Conservation (phyloP, 306 rosid genomes). For the Trifolium repens region DNA sequence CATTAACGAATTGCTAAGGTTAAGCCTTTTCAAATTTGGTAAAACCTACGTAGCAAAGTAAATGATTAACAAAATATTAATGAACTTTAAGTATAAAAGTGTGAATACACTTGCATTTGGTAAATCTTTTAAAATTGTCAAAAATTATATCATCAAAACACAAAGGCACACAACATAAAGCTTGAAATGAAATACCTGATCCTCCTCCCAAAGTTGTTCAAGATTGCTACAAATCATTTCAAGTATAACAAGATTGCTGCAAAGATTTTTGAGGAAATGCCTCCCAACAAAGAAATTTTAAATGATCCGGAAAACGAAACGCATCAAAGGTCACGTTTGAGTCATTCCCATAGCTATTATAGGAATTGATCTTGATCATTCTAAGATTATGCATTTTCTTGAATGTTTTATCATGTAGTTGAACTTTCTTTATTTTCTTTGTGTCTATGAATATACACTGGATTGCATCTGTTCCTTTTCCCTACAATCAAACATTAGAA, state of each 20-base stretch:
- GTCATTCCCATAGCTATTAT: too few relatives aligned
- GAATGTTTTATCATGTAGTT: constrained; percentile 15
- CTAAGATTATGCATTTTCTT: constrained; percentile 40
- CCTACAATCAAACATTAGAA: constrained; percentile 23
- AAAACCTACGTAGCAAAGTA: too few relatives aligned
- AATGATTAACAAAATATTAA: too few relatives aligned
- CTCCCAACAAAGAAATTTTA: constrained; percentile 38
- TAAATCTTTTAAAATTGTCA: too few relatives aligned
- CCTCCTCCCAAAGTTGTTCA: constrained; percentile 35
- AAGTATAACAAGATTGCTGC: constrained; percentile 32
- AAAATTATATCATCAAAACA: too few relatives aligned
- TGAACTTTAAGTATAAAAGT: too few relatives aligned
- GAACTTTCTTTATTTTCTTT: not conserved
- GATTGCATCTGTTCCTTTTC: constrained; percentile 45
- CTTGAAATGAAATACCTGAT: constrained; percentile 35
- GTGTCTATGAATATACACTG: constrained; percentile 21
- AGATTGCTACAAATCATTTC: constrained; percentile 7
- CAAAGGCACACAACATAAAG: not conserved
- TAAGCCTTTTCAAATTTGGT: too few relatives aligned
- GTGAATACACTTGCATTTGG: too few relatives aligned
- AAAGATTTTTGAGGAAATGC: constrained; percentile 18
- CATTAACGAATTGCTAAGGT: too few relatives aligned
- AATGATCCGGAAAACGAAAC: constrained; percentile 4
- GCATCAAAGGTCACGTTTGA: constrained; percentile 4
- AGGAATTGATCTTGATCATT: constrained; percentile 30